These are phyloP conservation scores for Nemania serpens DNA, from an alignment of 2,329 filamentous ascomycete species.

Conservation along the genomic window DNA sequence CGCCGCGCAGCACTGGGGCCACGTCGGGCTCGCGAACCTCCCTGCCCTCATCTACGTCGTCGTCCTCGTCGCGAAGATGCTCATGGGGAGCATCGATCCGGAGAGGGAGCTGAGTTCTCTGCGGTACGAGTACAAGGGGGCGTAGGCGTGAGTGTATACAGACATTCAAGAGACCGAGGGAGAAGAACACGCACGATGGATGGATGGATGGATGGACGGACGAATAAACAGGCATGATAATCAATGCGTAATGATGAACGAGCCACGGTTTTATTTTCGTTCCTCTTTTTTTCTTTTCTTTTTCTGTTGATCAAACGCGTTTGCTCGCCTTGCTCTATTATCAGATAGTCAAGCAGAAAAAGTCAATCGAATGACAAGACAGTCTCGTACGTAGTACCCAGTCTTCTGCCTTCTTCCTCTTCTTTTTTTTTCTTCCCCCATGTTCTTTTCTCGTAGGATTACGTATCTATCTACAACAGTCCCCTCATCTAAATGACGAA, in stretches of 20 bases:
- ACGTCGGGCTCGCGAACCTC: conserved; percentile 53
- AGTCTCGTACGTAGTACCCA: not conserved
- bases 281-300: too few relatives aligned
- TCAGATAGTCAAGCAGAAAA: not conserved
- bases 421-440: not conserved
- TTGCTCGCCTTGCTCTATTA: conserved; percentile 1
- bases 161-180: not conserved
- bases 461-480: not conserved
- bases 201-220: not conserved
- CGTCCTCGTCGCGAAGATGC: conserved; percentile 64
- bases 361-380: not conserved
- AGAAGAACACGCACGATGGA: not conserved
- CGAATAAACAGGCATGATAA: not conserved
- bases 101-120: conserved; percentile 65
- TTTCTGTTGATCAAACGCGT: too few relatives aligned
- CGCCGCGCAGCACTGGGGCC: conserved; percentile 38
- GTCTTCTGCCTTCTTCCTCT: not conserved
- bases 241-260: not conserved
- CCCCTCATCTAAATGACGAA: not conserved
- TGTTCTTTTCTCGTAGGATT: not conserved
- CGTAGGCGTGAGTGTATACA: conserved; percentile 35
- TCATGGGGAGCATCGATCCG: conserved; percentile 72
- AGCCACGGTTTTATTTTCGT: not conserved
- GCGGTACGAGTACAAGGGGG: conserved; percentile 71
- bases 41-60: conserved; percentile 64